phyloP scores from a whole-genome alignment of 176 grass and related monocot species.

The Aegilops bicornis region DNA sequence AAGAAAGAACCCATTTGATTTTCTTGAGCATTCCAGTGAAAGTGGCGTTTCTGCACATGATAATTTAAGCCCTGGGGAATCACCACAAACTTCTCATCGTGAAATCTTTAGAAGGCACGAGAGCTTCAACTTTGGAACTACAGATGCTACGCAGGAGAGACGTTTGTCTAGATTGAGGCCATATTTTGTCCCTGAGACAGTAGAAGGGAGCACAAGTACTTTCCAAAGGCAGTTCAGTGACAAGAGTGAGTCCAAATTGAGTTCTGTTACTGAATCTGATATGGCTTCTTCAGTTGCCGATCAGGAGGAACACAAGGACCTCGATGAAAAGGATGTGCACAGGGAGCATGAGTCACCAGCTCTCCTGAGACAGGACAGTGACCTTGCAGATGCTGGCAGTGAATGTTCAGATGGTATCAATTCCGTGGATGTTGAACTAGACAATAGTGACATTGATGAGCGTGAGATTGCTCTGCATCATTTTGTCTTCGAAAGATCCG shows the following conservation, averaged over 20 bases:
- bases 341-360: background rate
- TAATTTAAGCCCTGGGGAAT: conserved; percentile 37
- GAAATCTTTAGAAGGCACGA: conserved; percentile 74
- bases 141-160: conserved; percentile 47
- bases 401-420: conserved; percentile 72
- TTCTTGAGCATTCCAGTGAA: conserved; percentile 51
- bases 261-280: conserved; percentile 54
- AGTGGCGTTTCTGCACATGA: conserved; percentile 33
- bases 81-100: conserved; percentile 37
- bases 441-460: conserved; percentile 71
- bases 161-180: conserved; percentile 56
- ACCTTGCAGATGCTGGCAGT: conserved; percentile 57
- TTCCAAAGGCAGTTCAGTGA: conserved; percentile 68
- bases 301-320: conserved; percentile 45
- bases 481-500: conserved; percentile 50
- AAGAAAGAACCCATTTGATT: conserved; percentile 75
- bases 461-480: conserved; percentile 56
- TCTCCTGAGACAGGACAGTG: conserved; percentile 45
- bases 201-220: conserved; percentile 42
- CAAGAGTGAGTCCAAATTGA: conserved; percentile 59
- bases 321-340: conserved; percentile 27
- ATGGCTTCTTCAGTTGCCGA: conserved; percentile 45
- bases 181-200: conserved; percentile 57
- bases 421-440: conserved; percentile 75
- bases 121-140: conserved; percentile 69